phyloP scores from a whole-genome alignment of 441 rosid genomes.

The Pelargonium myrrhifolium region DNA sequence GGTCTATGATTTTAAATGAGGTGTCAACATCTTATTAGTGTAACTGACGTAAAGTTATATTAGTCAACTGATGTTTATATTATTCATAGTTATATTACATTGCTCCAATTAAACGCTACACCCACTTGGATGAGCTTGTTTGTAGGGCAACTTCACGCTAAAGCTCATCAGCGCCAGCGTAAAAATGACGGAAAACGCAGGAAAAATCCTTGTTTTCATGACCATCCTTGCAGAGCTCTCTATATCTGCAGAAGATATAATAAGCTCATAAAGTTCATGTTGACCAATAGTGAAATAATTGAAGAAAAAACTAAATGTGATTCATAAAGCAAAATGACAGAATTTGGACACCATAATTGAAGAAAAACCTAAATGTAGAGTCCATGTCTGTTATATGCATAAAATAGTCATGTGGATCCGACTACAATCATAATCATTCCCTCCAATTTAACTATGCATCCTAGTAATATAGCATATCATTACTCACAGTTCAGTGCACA shows the following conservation, averaged over 20 bases:
- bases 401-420: too few species aligned
- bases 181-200: constrained; percentile 65
- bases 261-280: constrained; percentile 15
- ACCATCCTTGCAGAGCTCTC: constrained; percentile 51
- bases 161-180: constrained; percentile 47
- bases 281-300: not conserved
- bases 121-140: not conserved
- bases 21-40: too few species aligned
- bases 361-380: too few species aligned
- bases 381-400: too few species aligned
- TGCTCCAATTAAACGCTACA: too few species aligned
- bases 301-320: not conserved
- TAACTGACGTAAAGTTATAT: too few species aligned
- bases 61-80: too few species aligned
- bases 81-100: too few species aligned
- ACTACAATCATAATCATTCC: too few species aligned
- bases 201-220: constrained; percentile 75
- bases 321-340: not conserved
- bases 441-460: not conserved
- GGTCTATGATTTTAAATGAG: too few species aligned
- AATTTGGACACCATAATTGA: not conserved
- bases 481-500: not conserved
- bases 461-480: not conserved
- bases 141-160: constrained; percentile 4
- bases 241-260: constrained; percentile 47